A percentile compares a stretch with the other conserved stretches of the same genome.
These are phyloP conservation scores for Hanseniaspora opuntiae DNA, from an alignment of 805 yeast genomes.

Conservation along the genomic window DNA sequence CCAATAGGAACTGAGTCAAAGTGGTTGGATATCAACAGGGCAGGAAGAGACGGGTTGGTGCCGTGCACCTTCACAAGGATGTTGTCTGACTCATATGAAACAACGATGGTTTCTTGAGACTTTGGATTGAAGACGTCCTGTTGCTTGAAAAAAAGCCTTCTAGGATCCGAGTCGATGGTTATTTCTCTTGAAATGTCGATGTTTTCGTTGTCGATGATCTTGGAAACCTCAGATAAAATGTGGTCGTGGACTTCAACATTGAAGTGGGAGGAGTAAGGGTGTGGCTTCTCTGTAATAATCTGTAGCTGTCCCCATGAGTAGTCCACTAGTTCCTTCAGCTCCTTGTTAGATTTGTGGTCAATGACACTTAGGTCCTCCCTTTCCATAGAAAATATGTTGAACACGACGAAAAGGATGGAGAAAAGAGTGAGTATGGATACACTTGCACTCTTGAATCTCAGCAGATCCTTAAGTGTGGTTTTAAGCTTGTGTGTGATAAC, in stretches of 20 bases:
- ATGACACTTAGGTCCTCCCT: not conserved
- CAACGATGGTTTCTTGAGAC: constrained; percentile 33
- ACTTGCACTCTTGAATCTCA: constrained; percentile 54
- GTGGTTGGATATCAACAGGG: constrained; percentile 69
- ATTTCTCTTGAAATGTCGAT: constrained; percentile 21
- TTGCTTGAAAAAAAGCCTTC: constrained; percentile 36
- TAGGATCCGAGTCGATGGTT: constrained; percentile 23
- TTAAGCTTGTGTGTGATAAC: constrained; percentile 1
- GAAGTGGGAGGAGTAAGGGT: constrained; percentile 66
- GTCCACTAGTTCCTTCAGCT: constrained; percentile 16
- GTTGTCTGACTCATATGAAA: constrained; percentile 75
- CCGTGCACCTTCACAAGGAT: constrained; percentile 68
- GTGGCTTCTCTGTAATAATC: constrained; percentile 48
- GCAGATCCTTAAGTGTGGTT: not conserved
- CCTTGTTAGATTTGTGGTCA: not conserved
- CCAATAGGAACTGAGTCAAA: constrained; percentile 81
- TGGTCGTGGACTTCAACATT: constrained; percentile 68
- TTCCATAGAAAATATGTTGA: constrained; percentile 23
- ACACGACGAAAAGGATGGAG: constrained; percentile 32
- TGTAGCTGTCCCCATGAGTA: constrained; percentile 62
- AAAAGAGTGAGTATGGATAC: constrained; percentile 42
- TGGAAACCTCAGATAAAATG: constrained; percentile 32
- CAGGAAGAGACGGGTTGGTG: constrained; percentile 40
- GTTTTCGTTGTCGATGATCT: constrained; percentile 24
- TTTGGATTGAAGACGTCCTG: constrained; percentile 34